phyloP scores from a whole-genome alignment of 805 yeast species.

The Yarrowia keelungensis region DNA sequence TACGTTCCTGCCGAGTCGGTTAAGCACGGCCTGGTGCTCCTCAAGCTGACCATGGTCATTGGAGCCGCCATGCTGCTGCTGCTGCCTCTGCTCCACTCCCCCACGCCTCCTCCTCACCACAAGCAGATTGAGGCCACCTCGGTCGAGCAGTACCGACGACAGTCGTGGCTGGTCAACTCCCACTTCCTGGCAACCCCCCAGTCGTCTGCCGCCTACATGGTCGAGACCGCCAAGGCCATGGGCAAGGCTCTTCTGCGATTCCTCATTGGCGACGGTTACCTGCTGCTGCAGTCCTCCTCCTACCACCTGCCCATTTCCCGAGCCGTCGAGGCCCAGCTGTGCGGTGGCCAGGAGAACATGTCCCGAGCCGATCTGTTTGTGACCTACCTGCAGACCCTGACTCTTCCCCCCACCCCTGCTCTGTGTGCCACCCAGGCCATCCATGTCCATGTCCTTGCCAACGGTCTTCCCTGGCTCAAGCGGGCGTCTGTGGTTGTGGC shows the following conservation, averaged over 20 bases:
- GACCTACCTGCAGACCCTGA: conserved; percentile 46
- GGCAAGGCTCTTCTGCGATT: conserved; percentile 43
- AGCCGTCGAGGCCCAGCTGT: conserved; percentile 51
- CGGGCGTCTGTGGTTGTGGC: conserved; percentile 39
- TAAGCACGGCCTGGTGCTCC: conserved; percentile 35
- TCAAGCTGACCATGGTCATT: conserved; percentile 46
- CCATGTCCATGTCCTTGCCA: conserved; percentile 46
- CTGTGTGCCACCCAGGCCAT: conserved; percentile 48
- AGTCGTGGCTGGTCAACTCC: conserved; percentile 46
- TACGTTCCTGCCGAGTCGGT: conserved; percentile 37
- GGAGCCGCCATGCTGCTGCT: conserved; percentile 47
- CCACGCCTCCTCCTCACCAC: conserved; percentile 25
- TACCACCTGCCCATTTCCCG: conserved; percentile 39
- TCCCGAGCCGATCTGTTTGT: conserved; percentile 44
- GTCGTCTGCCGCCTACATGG: conserved; percentile 20
- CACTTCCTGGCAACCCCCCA: conserved; percentile 44
- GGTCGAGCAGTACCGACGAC: conserved; percentile 25
- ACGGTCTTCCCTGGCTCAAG: conserved; percentile 42
- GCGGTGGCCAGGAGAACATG: conserved; percentile 50
- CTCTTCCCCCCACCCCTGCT: conserved; percentile 44
- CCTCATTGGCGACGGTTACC: conserved; percentile 45
- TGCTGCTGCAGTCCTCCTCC: conserved; percentile 39
- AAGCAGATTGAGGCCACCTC: conserved; percentile 38
- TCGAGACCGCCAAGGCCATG: conserved; percentile 39
- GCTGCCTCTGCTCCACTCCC: conserved; percentile 44